These are phyloP conservation scores for Tephrocybe sp. DNA, from an alignment of 768 basidiomycete species.

Conservation along the genomic window DNA sequence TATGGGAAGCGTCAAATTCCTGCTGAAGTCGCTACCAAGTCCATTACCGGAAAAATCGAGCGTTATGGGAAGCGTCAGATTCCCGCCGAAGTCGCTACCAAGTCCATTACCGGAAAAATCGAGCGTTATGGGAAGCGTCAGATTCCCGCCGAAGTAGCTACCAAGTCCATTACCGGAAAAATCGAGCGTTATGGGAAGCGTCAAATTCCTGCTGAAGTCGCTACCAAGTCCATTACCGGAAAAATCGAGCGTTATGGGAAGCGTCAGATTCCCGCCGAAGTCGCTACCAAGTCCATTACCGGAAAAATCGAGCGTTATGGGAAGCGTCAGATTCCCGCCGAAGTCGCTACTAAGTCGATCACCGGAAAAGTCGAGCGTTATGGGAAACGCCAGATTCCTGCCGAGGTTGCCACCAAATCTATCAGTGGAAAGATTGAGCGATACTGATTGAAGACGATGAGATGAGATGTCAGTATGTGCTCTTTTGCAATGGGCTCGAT, in stretches of 20 bases:
- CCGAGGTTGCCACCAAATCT: no score
- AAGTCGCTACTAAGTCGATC: neutral
- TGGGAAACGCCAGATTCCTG: no score
- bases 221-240: slow-evolving; percentile 25
- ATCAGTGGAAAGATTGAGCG: no score
- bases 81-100: slow-evolving; percentile 25
- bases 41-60: slow-evolving; percentile 18
- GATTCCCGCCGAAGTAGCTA: slow-evolving; percentile 29
- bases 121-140: slow-evolving; percentile 25
- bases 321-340: slow-evolving; percentile 1
- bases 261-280: slow-evolving; percentile 22
- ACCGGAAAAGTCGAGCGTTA: neutral
- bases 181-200: slow-evolving; percentile 21
- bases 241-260: slow-evolving; percentile 18
- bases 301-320: slow-evolving; percentile 32
- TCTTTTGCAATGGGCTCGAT: neutral
- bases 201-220: slow-evolving; percentile 23
- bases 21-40: slow-evolving; percentile 20
- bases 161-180: slow-evolving; percentile 22
- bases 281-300: slow-evolving; percentile 30
- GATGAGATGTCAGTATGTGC: neutral
- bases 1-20: slow-evolving; percentile 23
- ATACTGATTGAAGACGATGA: neutral
- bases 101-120: slow-evolving; percentile 20
- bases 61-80: slow-evolving; percentile 26